Evolutionary conservation across 176 grass and related monocot species (phyloP), one percentile per base, ranked within the genome.

Genomic region (Rhynchospora breviuscula): DNA sequence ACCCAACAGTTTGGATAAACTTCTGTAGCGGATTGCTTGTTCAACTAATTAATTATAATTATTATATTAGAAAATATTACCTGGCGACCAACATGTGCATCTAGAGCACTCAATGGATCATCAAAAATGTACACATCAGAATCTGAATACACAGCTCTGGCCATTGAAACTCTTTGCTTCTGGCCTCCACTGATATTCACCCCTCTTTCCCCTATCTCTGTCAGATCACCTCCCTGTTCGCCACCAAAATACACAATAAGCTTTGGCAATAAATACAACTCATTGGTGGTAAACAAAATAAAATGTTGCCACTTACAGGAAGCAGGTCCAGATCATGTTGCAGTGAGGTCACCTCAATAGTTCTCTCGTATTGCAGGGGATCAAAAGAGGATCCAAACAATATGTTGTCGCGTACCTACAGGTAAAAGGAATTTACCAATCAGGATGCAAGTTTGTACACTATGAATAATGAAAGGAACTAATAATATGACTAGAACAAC

Each of bases 161-260:
- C 96, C 96, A 99, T 92, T 65, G 96, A 99, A 92, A 99, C 91
- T 95, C 96, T 93, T 89, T 99, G 96, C 73, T 99, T 99, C 84
- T 99, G 96, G 2, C 96, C 93, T 10, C 96, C 96, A 61, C 96
- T 99, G 64, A 99, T 99, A 87, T 95, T 99, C 70, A 99, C 96
- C 90, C 96, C 96, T 88, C 96, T 95, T 93, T 99, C 96, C 47
- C 96, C 96, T 88, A 99, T 99, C 78, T 99, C 96, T 74, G 96
- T 99, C 45, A 99, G 89, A 90, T 99, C 93, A 26, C 93, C 93
- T 19, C 96, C 96, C 96, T 99, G 81, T 61, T 4, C 87, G 83
- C n/a, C 87, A 89, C 45, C 59, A 84, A 62, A 53, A 53, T 23
- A 51, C 22, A 9, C 18, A n/a, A 62, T 52, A 59, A 73, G 25